Percentiles rank a stretch among this genome's conserved stretches.
Conservation (phyloP, 768 basidiomycete genomes). For the Serendipita indica region DNA sequence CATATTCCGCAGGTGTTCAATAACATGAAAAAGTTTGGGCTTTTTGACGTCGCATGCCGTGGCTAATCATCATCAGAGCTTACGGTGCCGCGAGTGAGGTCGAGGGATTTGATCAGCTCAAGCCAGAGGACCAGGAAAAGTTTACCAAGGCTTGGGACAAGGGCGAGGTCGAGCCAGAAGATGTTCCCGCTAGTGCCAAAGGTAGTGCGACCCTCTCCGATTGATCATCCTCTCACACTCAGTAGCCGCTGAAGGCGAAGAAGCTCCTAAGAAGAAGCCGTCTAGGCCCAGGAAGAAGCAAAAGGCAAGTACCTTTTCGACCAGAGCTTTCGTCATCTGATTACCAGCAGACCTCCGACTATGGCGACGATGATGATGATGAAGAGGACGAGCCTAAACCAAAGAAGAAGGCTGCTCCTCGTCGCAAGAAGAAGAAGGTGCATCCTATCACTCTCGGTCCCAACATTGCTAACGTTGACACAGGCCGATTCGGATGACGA, state of each 20-base stretch:
- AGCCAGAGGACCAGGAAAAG: constrained; percentile 51
- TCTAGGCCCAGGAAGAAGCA: constrained; percentile 30
- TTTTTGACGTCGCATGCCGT: no score
- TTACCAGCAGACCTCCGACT: constrained; percentile 20
- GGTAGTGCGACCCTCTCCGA: constrained; percentile 12
- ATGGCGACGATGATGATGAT: constrained; percentile 28
- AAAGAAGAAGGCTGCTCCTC: constrained; percentile 30
- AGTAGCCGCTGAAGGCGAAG: constrained; percentile 22
- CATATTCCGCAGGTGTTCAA: constrained; percentile 48
- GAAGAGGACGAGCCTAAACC: constrained; percentile 23
- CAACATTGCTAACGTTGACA: constrained; percentile 12
- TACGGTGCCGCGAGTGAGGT: constrained; percentile 49
- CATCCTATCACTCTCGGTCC: constrained; percentile 8
- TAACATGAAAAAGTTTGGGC: constrained; percentile 62
- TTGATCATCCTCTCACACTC: background rate
- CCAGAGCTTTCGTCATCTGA: constrained; percentile 3
- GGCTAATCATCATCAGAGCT: no score
- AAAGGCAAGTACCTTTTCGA: constrained; percentile 12
- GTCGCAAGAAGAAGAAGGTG: constrained; percentile 32
- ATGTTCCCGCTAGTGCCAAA: constrained; percentile 56
- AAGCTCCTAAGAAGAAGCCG: constrained; percentile 35
- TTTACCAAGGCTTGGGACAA: constrained; percentile 58
- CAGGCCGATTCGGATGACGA: constrained; percentile 31
- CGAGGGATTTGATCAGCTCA: constrained; percentile 72
- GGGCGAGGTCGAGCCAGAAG: constrained; percentile 68